Percentiles rank a stretch among this genome's conserved stretches.
Evolutionary conservation across 2,329 filamentous ascomycete species (phyloP).

Genomic region (Aphanoascus verrucosus): DNA sequence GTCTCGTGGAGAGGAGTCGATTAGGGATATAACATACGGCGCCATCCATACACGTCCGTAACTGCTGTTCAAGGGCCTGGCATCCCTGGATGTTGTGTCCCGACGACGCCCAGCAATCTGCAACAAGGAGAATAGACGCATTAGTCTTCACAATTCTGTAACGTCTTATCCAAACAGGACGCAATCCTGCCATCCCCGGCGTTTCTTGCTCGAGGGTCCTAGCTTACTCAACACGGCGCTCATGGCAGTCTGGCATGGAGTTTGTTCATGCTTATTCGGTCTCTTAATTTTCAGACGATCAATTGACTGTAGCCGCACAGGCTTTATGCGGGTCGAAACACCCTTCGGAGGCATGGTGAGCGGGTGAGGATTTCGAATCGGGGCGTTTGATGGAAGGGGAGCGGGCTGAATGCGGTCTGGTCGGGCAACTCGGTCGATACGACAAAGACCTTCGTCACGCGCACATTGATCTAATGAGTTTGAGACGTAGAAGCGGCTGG

Average conservation of each 20-base stretch:
- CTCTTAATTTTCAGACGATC: conserved; percentile 51
- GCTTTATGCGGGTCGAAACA: conserved; percentile 35
- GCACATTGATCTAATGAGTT: not conserved
- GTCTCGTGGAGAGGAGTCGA: not conserved
- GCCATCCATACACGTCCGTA: conserved; percentile 67
- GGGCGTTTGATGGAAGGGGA: not conserved
- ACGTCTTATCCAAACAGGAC: not conserved
- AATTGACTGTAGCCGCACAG: conserved; percentile 39
- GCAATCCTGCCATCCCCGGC: not conserved
- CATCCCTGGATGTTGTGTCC: conserved; percentile 46
- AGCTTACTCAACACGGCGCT: conserved; percentile 51
- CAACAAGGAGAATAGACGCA: not conserved
- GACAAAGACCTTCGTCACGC: not conserved
- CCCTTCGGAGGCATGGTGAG: conserved; percentile 35
- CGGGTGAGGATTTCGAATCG: not conserved
- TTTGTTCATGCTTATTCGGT: conserved; percentile 51
- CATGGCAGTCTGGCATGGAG: conserved; percentile 58
- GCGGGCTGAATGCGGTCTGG: not conserved
- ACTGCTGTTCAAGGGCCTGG: conserved; percentile 48
- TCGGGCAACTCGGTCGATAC: not conserved
- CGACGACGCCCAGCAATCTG: conserved; percentile 39
- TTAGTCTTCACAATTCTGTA: conserved; percentile 6
- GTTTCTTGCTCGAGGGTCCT: not conserved
- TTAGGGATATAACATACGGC: conserved; percentile 42
- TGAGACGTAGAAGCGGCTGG: not conserved